Conservation (phyloP, 768 basidiomycete genomes). For the Naganishia vishniacii region DNA sequence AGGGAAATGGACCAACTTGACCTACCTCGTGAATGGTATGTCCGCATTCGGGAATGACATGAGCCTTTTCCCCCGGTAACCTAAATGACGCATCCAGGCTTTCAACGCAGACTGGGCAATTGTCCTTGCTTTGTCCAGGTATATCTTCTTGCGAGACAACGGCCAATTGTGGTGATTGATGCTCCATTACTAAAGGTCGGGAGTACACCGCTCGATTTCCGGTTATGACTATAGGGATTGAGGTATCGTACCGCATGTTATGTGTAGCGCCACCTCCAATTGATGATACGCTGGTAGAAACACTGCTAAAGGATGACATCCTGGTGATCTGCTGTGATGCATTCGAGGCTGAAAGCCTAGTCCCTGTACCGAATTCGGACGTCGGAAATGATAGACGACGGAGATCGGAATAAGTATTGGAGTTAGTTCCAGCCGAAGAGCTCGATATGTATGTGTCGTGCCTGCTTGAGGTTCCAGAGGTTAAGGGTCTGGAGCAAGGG, state of each 20-base stretch:
- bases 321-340: not conserved
- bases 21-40: slow-evolving; percentile 87
- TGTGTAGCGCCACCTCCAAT: too few species aligned
- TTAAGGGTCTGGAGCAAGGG: not conserved
- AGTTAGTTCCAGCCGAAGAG: too few species aligned
- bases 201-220: not conserved
- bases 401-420: not conserved
- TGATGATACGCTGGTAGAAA: not conserved
- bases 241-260: too few species aligned
- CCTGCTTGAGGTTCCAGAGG: not conserved
- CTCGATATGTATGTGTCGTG: not conserved
- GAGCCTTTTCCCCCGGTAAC: slow-evolving; percentile 91
- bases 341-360: slow-evolving; percentile 1
- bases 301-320: not conserved
- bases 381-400: not conserved
- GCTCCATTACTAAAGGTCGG: too few species aligned
- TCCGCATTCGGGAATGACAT: slow-evolving; percentile 94
- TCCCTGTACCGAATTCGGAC: not conserved
- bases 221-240: too few species aligned
- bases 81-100: slow-evolving; percentile 87
- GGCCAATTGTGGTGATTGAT: slow-evolving; percentile 33
- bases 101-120: slow-evolving; percentile 95
- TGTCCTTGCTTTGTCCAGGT: slow-evolving; percentile 67
- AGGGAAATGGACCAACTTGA: not conserved
- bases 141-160: slow-evolving; percentile 36